Evolutionary conservation across 257 asterid species (phyloP).

Genomic region (Thymus mandschuricus): DNA sequence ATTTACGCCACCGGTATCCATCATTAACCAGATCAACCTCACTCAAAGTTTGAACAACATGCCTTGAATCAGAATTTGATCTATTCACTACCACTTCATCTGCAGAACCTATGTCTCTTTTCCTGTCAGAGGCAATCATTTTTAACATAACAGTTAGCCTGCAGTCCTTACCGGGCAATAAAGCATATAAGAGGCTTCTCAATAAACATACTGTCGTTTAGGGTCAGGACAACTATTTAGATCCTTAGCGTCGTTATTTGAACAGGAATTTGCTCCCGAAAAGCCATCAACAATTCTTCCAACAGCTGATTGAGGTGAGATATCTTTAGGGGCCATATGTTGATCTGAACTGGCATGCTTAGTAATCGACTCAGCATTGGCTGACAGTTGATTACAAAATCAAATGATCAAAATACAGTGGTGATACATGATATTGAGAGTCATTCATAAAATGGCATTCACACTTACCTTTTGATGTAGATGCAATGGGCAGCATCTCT

Average conservation of each 20-base stretch:
- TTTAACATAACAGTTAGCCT: slow-evolving; percentile 26
- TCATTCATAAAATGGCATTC: slow-evolving; percentile 13
- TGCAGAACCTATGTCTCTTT: slow-evolving; percentile 41
- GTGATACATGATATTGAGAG: neutral
- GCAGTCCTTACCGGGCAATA: neutral
- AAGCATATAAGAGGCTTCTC: slow-evolving; percentile 26
- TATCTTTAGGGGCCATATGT: slow-evolving; percentile 39
- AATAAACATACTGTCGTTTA: slow-evolving; percentile 72
- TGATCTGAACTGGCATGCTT: slow-evolving; percentile 39
- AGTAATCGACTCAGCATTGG: slow-evolving; percentile 45
- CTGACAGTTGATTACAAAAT: slow-evolving; percentile 37
- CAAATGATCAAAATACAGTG: slow-evolving; percentile 14
- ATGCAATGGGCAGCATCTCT: slow-evolving; percentile 33
- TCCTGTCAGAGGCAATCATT: slow-evolving; percentile 54
- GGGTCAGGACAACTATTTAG: slow-evolving; percentile 43
- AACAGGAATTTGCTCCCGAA: slow-evolving; percentile 35
- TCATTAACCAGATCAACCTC: slow-evolving; percentile 81
- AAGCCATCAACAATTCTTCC: slow-evolving; percentile 42
- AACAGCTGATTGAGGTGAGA: slow-evolving; percentile 36
- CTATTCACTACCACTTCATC: slow-evolving; percentile 54
- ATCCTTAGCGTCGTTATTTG: slow-evolving; percentile 48
- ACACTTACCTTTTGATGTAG: slow-evolving; percentile 52
- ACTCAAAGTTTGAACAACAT: slow-evolving; percentile 76
- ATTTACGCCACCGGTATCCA: slow-evolving; percentile 97
- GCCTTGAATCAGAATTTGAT: slow-evolving; percentile 56